Evolutionary conservation across 169 alveolate genomes (phyloP).

Genomic region (Besnoitia besnoiti): DNA sequence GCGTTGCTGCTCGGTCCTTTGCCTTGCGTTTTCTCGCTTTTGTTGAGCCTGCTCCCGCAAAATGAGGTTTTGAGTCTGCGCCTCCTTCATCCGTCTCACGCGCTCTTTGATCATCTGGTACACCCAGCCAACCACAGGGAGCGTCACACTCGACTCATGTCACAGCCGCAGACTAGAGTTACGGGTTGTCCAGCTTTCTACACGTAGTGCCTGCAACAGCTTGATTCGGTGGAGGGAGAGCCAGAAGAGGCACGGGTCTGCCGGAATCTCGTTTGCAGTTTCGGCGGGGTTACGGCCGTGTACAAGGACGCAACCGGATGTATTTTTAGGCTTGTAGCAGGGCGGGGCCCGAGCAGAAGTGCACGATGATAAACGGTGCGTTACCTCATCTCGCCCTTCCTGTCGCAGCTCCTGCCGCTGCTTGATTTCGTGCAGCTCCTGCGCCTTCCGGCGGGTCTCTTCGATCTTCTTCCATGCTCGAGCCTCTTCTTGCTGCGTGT

Average conservation of each 20-base stretch:
- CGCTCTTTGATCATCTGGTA: constrained; percentile 23
- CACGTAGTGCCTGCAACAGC: too few species aligned
- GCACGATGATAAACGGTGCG: too few species aligned
- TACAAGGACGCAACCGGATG: too few species aligned
- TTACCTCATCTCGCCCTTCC: constrained; percentile 64
- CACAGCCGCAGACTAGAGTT: too few species aligned
- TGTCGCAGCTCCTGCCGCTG: constrained; percentile 68
- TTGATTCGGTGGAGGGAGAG: too few species aligned
- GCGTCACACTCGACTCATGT: too few species aligned
- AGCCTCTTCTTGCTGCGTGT: constrained; percentile 82
- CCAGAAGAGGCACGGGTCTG: too few species aligned
- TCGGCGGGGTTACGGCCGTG: too few species aligned
- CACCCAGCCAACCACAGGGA: too few species aligned
- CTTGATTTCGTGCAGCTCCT: constrained; percentile 71
- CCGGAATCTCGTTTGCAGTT: background rate
- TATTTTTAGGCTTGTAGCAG: too few species aligned
- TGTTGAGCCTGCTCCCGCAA: constrained; percentile 9
- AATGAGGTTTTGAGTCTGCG: constrained; percentile 18
- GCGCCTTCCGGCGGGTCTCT: constrained; percentile 78
- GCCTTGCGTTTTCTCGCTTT: constrained; percentile 1
- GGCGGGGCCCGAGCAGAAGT: too few species aligned
- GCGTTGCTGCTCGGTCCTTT: constrained; percentile 18
- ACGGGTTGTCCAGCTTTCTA: too few species aligned
- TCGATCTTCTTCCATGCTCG: constrained; percentile 84
- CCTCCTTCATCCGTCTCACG: constrained; percentile 21